A percentile compares a stretch with the other conserved stretches of the same genome.
These are phyloP conservation scores for Chytridium lagenaria DNA, from an alignment of 371 early-diverging fungal species.

Conservation along the genomic window DNA sequence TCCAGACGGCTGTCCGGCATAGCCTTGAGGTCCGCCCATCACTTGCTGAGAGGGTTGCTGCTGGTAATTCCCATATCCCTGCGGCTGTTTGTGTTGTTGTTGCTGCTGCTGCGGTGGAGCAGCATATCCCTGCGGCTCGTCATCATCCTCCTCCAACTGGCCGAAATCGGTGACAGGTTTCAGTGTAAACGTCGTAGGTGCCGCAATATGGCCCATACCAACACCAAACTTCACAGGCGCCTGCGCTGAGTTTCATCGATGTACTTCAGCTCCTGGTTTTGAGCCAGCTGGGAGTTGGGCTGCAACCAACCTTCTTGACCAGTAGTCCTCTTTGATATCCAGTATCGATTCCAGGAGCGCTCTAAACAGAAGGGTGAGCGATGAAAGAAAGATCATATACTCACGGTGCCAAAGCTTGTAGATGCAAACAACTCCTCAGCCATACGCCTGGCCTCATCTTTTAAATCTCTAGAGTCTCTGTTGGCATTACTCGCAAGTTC, in stretches of 20 bases:
- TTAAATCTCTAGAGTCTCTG: constrained; percentile 5
- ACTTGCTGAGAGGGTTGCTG: background rate
- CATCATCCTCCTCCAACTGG: background rate
- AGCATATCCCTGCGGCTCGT: background rate
- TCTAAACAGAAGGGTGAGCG: too few relatives aligned
- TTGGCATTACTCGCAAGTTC: background rate
- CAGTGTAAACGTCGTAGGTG: background rate
- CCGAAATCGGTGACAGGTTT: background rate
- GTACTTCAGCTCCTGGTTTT: background rate
- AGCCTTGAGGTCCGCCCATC: too few relatives aligned
- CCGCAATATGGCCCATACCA: constrained; percentile 8
- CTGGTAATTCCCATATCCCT: background rate
- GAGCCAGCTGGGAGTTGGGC: too few relatives aligned
- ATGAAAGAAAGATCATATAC: too few relatives aligned
- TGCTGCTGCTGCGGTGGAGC: background rate
- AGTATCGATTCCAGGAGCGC: too few relatives aligned
- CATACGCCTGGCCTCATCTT: constrained; percentile 3
- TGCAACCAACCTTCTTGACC: too few relatives aligned
- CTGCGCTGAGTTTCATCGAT: background rate
- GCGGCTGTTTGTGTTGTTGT: too few relatives aligned
- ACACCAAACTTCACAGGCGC: constrained; percentile 4
- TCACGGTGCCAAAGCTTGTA: background rate
- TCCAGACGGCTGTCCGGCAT: background rate
- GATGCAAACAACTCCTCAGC: constrained; percentile 12
- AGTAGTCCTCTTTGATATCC: too few relatives aligned